phyloP scores from a whole-genome alignment of 495 filamentous ascomycete genomes.

The Penicillium daleae region DNA sequence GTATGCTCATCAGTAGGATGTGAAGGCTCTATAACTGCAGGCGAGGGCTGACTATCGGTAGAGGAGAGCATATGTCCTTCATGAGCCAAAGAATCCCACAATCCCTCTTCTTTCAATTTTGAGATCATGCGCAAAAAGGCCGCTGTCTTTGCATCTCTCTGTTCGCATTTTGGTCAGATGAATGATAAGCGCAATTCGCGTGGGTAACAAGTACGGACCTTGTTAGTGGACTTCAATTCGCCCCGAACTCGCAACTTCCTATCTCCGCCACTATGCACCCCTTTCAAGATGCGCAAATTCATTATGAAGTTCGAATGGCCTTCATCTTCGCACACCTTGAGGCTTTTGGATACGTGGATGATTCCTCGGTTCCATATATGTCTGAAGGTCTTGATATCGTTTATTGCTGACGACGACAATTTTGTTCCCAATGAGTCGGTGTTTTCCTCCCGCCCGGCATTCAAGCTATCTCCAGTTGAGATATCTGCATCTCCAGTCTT shows the following conservation, averaged over 20 bases:
- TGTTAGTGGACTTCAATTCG: background rate
- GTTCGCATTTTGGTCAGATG: background rate
- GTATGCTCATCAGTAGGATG: background rate
- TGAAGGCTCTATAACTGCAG: background rate
- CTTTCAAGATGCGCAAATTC: background rate
- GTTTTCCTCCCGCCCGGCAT: too few relatives aligned
- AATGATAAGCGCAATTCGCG: background rate
- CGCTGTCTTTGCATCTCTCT: background rate
- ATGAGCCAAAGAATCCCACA: background rate
- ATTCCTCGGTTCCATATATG: background rate
- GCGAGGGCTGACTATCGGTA: background rate
- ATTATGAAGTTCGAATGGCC: background rate
- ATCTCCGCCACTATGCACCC: background rate
- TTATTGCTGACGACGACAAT: background rate
- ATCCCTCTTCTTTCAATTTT: background rate
- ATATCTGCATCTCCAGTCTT: background rate
- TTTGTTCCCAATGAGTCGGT: background rate
- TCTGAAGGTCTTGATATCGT: conserved; percentile 1
- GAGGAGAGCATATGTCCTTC: background rate
- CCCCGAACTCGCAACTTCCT: conserved; percentile 1
- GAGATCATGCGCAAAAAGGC: background rate
- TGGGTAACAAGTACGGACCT: background rate
- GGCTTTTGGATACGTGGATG: background rate
- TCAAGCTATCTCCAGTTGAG: background rate
- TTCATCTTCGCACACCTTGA: background rate